phyloP scores from a whole-genome alignment of 2,329 filamentous ascomycete genomes.

The Claviceps cyperi region DNA sequence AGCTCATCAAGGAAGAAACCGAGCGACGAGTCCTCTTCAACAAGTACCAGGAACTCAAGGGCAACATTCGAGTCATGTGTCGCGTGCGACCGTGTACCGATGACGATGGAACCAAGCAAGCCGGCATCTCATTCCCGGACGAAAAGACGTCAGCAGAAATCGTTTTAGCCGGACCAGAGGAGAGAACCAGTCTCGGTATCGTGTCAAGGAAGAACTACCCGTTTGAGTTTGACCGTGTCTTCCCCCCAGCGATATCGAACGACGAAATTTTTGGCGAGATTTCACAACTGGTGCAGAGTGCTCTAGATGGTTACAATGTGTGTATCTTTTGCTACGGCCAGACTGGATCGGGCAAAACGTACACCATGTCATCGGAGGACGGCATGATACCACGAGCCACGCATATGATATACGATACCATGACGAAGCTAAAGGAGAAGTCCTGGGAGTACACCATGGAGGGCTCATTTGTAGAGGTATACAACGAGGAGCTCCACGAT shows the following conservation, averaged over 20 bases:
- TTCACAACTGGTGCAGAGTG: constrained; percentile 89
- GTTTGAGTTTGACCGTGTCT: constrained; percentile 90
- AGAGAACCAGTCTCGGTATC: constrained; percentile 65
- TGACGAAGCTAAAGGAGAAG: constrained; percentile 70
- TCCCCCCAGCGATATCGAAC: constrained; percentile 64
- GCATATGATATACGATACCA: constrained; percentile 83
- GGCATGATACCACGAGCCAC: constrained; percentile 94
- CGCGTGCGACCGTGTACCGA: constrained; percentile 67
- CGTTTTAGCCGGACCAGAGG: constrained; percentile 66
- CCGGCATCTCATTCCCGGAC: constrained; percentile 67
- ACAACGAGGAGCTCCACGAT: constrained; percentile 95
- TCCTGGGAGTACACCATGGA: constrained; percentile 93
- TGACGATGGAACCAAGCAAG: constrained; percentile 45
- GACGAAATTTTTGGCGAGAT: constrained; percentile 89
- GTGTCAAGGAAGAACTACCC: constrained; percentile 65
- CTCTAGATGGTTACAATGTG: constrained; percentile 93
- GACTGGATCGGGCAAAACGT: constrained; percentile 92
- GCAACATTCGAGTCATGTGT: constrained; percentile 97
- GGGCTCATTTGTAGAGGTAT: constrained; percentile 91
- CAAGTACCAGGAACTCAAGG: constrained; percentile 93
- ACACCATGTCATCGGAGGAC: constrained; percentile 80
- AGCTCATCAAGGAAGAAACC: constrained; percentile 82
- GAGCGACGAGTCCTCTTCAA: constrained; percentile 87
- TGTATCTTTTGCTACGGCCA: constrained; percentile 99
- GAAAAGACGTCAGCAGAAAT: constrained; percentile 81